Base-by-base conservation (phyloP, 805 yeast species). In the Lachancea sp. region DNA sequence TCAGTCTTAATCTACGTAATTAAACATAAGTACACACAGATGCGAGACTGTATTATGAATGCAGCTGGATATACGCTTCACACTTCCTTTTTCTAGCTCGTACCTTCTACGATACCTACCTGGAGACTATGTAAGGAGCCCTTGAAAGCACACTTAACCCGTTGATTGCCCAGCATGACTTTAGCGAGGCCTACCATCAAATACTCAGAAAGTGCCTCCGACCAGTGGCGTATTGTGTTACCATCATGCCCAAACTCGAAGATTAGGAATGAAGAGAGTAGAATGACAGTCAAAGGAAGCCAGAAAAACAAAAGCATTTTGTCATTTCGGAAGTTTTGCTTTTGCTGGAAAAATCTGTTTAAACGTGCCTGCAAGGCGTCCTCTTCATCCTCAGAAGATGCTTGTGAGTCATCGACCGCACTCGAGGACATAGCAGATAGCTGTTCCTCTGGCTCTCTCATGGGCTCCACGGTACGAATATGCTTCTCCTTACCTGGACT, bases 241-340 rank as follows among this genome's bases (percentile, higher is more conserved):
- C 61, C 63, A 36, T 59, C 60, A 13, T 56, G 54, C 5, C 71
- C 70, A 21, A 65, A 56, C 29, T 55, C 61, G 42, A 56, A 56
- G 21, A 67, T 46, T 3, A 72, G 58, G 40, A 73, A 67, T 49
- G 71, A 67, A 5, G 77, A 63, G 2, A 78, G 64, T 13, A 80
- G 61, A 23, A 84, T 57, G 16, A 80, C 50, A 38, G 86, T 64
- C 28, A 84, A 72, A 11, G 97, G 97, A 43, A 88, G 64, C 97
- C 97, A 89, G 72, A 89, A 88, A 59, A 89, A 85, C 45, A 86
- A 65, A 47, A 89, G 69, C 85, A 87, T 82, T 55, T 77, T 81
- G 62, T 89, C 97, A 53, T 86, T 83, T 51, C 64, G 65, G 43
- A 74, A 65, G 37, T 68, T 70, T 50, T 67, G 68, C 45, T 68